A percentile compares a stretch with the other conserved stretches of the same genome.
Conservation (phyloP, 2,329 filamentous ascomycete genomes). For the Amesomyces nigricolor region DNA sequence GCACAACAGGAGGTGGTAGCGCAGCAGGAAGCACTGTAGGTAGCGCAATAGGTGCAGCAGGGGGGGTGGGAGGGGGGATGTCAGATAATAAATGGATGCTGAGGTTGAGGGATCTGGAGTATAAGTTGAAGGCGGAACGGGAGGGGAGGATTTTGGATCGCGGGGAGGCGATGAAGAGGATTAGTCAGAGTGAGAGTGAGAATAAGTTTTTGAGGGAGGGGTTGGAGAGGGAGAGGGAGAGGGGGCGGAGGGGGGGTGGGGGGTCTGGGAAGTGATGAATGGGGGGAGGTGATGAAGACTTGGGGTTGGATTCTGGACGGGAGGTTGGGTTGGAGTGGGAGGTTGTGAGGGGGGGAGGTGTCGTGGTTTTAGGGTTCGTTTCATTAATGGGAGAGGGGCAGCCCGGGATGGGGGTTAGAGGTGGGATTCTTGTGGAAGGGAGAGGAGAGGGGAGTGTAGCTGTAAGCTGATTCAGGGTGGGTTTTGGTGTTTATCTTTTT, state of each 20-base stretch:
- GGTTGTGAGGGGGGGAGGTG: too few species aligned
- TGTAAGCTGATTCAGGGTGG: too few species aligned
- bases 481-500: background rate
- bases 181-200: conserved; percentile 26
- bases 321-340: too few species aligned
- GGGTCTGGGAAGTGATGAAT: background rate
- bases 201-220: conserved; percentile 23
- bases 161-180: conserved; percentile 69
- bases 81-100: conserved; percentile 75
- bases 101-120: conserved; percentile 78
- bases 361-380: too few species aligned
- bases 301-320: too few species aligned
- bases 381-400: too few species aligned
- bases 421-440: background rate
- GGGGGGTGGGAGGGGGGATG: conserved; percentile 21
- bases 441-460: background rate
- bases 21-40: too few species aligned
- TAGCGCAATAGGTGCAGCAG: background rate
- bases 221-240: conserved; percentile 24
- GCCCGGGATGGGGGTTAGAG: too few species aligned
- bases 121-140: conserved; percentile 80
- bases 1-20: too few species aligned
- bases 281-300: too few species aligned
- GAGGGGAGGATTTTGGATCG: conserved; percentile 82
- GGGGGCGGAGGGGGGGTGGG: conserved; percentile 17